Conservation (phyloP, 495 filamentous ascomycete genomes). For the Penicillium simplicissimum region DNA sequence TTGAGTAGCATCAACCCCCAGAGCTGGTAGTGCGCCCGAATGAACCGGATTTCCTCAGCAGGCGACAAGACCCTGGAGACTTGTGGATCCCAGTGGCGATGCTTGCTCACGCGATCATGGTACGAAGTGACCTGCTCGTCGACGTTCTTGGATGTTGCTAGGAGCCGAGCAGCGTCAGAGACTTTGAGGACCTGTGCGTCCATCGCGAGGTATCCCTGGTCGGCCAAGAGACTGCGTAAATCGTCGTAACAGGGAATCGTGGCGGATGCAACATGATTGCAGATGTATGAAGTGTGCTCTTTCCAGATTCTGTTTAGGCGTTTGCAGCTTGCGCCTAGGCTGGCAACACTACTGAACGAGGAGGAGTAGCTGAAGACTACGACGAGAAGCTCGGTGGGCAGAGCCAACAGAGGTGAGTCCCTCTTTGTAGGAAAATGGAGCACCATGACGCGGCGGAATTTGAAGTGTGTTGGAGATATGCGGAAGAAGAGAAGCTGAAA, state of each 20-base stretch:
- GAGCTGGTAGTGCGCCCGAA: neutral
- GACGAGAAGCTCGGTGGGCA: neutral
- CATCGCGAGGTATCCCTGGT: neutral
- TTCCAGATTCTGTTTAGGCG: neutral
- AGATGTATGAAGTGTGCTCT: neutral
- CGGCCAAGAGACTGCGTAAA: neutral
- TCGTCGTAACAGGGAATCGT: neutral
- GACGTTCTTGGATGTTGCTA: neutral
- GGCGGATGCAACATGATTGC: neutral
- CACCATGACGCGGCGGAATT: neutral
- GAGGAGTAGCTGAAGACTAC: neutral
- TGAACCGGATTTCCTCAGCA: neutral
- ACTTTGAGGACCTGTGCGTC: neutral
- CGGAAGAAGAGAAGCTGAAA: neutral
- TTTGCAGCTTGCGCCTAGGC: neutral
- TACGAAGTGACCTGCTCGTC: neutral
- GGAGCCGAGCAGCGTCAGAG: neutral
- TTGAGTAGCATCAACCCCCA: neutral
- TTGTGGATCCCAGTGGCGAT: neutral
- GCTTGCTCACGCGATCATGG: neutral
- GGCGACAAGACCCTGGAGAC: neutral
- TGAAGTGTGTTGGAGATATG: neutral
- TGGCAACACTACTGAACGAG: neutral
- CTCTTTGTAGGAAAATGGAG: neutral
- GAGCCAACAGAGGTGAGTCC: neutral